These are phyloP conservation scores for Funneliformis caledonium DNA, from an alignment of 371 early-diverging fungal species.

Conservation along the genomic window DNA sequence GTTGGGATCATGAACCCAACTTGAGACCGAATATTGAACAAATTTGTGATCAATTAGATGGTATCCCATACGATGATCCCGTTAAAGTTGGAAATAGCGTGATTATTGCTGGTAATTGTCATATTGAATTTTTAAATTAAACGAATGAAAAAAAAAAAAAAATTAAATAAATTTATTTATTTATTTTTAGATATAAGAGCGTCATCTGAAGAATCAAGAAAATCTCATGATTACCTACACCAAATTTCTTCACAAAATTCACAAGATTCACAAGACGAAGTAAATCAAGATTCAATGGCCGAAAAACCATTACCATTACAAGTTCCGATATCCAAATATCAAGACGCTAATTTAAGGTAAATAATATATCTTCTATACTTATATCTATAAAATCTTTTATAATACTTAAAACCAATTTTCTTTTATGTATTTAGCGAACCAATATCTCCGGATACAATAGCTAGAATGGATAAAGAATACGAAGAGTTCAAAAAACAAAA, in stretches of 20 bases:
- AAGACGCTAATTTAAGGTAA: not conserved
- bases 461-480: not conserved
- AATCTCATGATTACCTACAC: not conserved
- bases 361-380: not conserved
- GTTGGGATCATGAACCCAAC: conserved; percentile 46
- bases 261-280: not conserved
- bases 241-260: not conserved
- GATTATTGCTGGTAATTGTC: not conserved
- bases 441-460: not conserved
- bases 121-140: not conserved
- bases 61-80: not conserved
- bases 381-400: no score
- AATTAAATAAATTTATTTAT: not conserved
- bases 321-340: not conserved
- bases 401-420: no score
- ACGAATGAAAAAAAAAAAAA: no score
- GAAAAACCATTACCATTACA: not conserved
- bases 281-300: no score
- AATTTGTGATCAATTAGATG: conserved; percentile 3
- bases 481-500: not conserved
- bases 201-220: not conserved
- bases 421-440: not conserved
- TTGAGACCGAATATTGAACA: conserved; percentile 42
- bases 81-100: not conserved
- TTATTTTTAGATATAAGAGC: not conserved